phyloP scores from a whole-genome alignment of 148 eudicot genomes.

The Camellia japonica region DNA sequence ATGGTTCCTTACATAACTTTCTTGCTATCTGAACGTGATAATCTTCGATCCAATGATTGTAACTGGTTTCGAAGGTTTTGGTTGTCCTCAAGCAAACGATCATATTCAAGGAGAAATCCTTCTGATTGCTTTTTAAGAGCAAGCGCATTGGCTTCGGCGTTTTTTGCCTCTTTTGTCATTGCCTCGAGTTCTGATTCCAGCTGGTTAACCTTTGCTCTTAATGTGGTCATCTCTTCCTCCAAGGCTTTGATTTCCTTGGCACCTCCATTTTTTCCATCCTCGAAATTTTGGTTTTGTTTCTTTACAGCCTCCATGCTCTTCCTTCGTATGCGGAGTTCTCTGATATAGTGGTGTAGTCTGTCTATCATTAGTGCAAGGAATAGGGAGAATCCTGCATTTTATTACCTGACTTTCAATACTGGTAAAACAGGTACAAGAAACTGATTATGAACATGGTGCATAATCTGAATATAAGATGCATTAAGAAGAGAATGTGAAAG shows the following conservation, averaged over 20 bases:
- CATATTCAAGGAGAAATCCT: slow-evolving; percentile 57
- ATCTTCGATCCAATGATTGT: slow-evolving; percentile 32
- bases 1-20: slow-evolving; percentile 24
- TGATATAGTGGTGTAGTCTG: slow-evolving; percentile 42
- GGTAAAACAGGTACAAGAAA: background rate
- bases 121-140: slow-evolving; percentile 59
- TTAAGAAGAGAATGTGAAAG: background rate
- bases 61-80: slow-evolving; percentile 50
- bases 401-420: background rate
- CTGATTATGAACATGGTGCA: background rate
- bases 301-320: slow-evolving; percentile 41
- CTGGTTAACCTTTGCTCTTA: slow-evolving; percentile 42
- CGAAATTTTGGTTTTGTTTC: slow-evolving; percentile 34
- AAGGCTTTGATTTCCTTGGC: slow-evolving; percentile 54
- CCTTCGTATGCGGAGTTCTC: slow-evolving; percentile 39
- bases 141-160: slow-evolving; percentile 43
- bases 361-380: slow-evolving; percentile 41
- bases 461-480: background rate
- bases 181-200: slow-evolving; percentile 47
- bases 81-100: slow-evolving; percentile 54
- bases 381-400: slow-evolving; percentile 31
- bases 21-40: slow-evolving; percentile 31
- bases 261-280: slow-evolving; percentile 33
- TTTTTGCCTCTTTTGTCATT: slow-evolving; percentile 41
- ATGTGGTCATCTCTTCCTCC: slow-evolving; percentile 45